Conservation (phyloP, 805 yeast genomes). For the Saturnispora saitoi region DNA sequence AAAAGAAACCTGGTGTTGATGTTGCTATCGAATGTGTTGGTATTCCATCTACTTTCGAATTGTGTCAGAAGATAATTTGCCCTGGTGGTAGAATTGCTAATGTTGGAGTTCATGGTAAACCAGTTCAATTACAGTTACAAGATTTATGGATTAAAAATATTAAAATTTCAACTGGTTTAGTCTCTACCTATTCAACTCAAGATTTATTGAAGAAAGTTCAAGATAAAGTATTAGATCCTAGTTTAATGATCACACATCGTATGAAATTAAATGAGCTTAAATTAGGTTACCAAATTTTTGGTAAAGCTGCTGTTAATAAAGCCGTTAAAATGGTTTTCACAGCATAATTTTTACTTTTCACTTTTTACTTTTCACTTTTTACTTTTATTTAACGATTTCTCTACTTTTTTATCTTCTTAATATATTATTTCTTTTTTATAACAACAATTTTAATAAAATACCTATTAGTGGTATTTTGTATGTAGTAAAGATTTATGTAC, state of each 20-base stretch:
- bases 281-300: slow-evolving; percentile 53
- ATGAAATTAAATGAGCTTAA: slow-evolving; percentile 47
- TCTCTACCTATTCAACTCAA: slow-evolving; percentile 37
- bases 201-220: slow-evolving; percentile 31
- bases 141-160: slow-evolving; percentile 39
- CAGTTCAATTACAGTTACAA: slow-evolving; percentile 35
- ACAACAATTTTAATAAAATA: too few species aligned
- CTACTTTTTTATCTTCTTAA: not conserved
- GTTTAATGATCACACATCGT: slow-evolving; percentile 50
- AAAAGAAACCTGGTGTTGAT: slow-evolving; percentile 43
- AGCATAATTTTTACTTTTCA: slow-evolving; percentile 8
- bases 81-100: slow-evolving; percentile 60
- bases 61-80: slow-evolving; percentile 45
- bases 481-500: too few species aligned
- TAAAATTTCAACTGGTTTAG: slow-evolving; percentile 40
- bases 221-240: slow-evolving; percentile 36
- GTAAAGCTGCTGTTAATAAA: slow-evolving; percentile 43
- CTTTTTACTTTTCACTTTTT: too few species aligned
- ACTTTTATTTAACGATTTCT: too few species aligned
- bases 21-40: slow-evolving; percentile 62
- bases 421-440: too few species aligned
- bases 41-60: slow-evolving; percentile 49
- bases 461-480: too few species aligned
- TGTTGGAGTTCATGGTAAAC: slow-evolving; percentile 46
- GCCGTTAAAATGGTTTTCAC: slow-evolving; percentile 42